A percentile compares a stretch with the other conserved stretches of the same genome.
phyloP scores from a whole-genome alignment of 164 flowering plant genomes.

The Malania oleifera region DNA sequence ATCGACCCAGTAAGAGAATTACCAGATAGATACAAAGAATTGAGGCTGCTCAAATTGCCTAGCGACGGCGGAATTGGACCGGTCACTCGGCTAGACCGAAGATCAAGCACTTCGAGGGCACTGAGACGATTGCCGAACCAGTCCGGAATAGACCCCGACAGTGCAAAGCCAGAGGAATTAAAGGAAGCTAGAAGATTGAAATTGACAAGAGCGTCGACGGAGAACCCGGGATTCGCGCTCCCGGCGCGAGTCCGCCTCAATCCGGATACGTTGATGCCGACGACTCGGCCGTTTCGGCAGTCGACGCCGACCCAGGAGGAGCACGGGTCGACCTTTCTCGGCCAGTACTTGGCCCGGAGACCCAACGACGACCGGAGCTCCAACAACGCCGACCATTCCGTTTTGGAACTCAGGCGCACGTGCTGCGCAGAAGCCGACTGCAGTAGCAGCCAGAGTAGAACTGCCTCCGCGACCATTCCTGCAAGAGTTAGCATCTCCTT shows the following conservation, averaged over 20 bases:
- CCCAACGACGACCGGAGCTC: constrained; percentile 41
- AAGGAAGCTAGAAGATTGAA: constrained; percentile 43
- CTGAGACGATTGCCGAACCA: constrained; percentile 50
- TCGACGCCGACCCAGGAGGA: constrained; percentile 50
- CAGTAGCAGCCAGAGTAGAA: not conserved
- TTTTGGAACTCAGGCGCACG: constrained; percentile 11
- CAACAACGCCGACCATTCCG: constrained; percentile 31
- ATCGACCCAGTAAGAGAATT: constrained; percentile 43
- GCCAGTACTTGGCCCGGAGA: constrained; percentile 38
- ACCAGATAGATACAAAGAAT: constrained; percentile 32
- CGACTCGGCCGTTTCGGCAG: constrained; percentile 51
- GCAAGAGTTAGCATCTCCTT: too few relatives aligned
- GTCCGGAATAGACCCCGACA: constrained; percentile 67
- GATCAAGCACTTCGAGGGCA: constrained; percentile 62
- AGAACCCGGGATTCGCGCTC: constrained; percentile 39
- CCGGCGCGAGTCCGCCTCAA: constrained; percentile 49
- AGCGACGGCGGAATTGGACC: constrained; percentile 53
- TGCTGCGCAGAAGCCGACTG: constrained; percentile 20
- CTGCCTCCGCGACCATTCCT: not conserved
- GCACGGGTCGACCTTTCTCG: constrained; percentile 45
- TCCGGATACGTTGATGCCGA: constrained; percentile 49
- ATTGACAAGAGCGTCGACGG: constrained; percentile 55
- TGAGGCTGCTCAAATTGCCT: constrained; percentile 37
- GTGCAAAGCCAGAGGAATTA: constrained; percentile 59
- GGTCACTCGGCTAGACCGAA: constrained; percentile 40